Conservation (phyloP, 1,284 basidiomycete species). For the Lentinula novae-zelandiae region DNA sequence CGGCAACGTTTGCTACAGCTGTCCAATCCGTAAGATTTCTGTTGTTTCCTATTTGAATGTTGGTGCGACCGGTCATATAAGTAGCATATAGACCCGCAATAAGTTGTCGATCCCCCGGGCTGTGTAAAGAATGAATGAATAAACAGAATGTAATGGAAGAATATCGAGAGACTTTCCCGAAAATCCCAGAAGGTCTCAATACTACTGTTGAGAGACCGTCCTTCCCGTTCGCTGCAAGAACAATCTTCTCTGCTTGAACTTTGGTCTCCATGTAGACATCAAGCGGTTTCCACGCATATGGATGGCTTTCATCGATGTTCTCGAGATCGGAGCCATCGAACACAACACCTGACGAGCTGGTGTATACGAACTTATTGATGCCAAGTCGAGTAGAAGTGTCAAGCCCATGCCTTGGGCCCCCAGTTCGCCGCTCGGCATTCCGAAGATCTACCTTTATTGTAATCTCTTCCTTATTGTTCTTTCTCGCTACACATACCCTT, state of each 20-base stretch:
- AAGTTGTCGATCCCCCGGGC: constrained; percentile 57
- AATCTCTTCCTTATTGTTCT: too few relatives aligned
- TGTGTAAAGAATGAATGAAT: constrained; percentile 16
- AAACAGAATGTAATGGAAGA: background rate
- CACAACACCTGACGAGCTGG: constrained; percentile 76
- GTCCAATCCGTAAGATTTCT: constrained; percentile 67
- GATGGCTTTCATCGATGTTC: constrained; percentile 74
- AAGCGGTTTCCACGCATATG: constrained; percentile 56
- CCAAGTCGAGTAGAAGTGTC: constrained; percentile 47
- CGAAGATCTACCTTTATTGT: too few relatives aligned
- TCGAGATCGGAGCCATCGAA: constrained; percentile 72
- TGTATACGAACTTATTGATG: constrained; percentile 78
- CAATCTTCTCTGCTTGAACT: constrained; percentile 70
- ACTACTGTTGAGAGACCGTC: constrained; percentile 71
- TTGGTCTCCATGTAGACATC: constrained; percentile 86
- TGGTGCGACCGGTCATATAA: constrained; percentile 49
- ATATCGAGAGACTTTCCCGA: constrained; percentile 48
- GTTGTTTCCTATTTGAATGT: constrained; percentile 64
- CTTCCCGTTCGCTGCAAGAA: constrained; percentile 69
- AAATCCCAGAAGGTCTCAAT: constrained; percentile 79
- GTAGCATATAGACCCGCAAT: constrained; percentile 50
- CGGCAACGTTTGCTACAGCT: constrained; percentile 66
- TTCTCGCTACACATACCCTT: too few relatives aligned
- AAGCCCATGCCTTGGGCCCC: too few relatives aligned
- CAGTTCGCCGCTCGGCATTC: too few relatives aligned